These are phyloP conservation scores for Blastocrithidia nonstop DNA, from an alignment of 208 protist species.

Conservation along the genomic window DNA sequence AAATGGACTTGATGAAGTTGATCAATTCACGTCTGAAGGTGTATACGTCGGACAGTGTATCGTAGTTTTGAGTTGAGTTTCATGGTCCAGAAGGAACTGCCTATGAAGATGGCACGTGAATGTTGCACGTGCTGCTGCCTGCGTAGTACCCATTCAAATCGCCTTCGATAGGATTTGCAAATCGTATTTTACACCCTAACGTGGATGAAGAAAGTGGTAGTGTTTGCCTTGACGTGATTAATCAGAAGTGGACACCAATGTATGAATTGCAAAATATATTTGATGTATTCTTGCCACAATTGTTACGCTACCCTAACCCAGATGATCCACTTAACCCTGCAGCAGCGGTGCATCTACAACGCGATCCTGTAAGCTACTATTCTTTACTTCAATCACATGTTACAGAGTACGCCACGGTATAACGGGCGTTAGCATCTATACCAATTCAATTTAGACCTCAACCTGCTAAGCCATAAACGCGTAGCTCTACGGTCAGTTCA, in stretches of 20 bases:
- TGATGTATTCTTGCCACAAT: conserved; percentile 96
- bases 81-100: conserved; percentile 91
- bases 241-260: conserved; percentile 98
- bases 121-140: conserved; percentile 93
- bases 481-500: too few species aligned
- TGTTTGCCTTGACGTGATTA: conserved; percentile 98
- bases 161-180: conserved; percentile 96
- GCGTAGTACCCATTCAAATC: conserved; percentile 96
- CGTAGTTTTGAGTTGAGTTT: conserved; percentile 96
- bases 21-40: conserved; percentile 91
- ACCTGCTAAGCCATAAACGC: too few species aligned
- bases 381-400: conserved; percentile 53
- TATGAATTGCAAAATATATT: conserved; percentile 91
- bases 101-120: conserved; percentile 95
- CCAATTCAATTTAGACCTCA: conserved; percentile 15
- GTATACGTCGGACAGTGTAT: conserved; percentile 85
- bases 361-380: conserved; percentile 73
- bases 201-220: conserved; percentile 95
- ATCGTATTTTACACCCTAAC: conserved; percentile 97
- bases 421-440: conserved; percentile 23
- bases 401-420: conserved; percentile 38
- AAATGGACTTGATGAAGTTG: conserved; percentile 95
- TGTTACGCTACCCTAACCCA: conserved; percentile 96
- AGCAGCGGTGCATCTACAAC: conserved; percentile 86
- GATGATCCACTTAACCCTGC: conserved; percentile 94